Evolutionary conservation across 2,329 filamentous ascomycete species (phyloP).

Genomic region (Sporothrix globosa): DNA sequence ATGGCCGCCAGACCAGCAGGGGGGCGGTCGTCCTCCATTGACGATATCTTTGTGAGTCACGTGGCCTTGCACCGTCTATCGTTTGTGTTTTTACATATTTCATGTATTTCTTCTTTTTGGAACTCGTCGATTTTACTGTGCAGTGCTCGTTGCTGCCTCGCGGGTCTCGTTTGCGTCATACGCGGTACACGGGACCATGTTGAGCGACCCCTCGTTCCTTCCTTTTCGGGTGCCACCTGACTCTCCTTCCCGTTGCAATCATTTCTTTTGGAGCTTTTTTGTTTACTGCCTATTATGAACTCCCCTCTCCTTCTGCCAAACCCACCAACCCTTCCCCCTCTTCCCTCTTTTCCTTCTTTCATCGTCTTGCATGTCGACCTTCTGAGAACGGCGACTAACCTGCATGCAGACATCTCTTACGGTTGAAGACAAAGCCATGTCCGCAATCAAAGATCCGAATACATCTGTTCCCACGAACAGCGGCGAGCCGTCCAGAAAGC

Average conservation of each 20-base stretch:
- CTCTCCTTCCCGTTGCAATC: constrained; percentile 23
- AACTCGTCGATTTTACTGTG: neutral
- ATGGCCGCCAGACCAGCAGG: constrained; percentile 11
- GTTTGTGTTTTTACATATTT: neutral
- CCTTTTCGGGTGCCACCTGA: constrained; percentile 1
- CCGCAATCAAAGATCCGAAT: constrained; percentile 19
- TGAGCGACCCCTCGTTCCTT: constrained; percentile 26
- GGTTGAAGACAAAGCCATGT: constrained; percentile 59
- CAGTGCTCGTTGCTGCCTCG: neutral
- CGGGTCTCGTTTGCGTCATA: constrained; percentile 28
- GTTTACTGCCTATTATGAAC: constrained; percentile 41
- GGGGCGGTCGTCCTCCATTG: constrained; percentile 26
- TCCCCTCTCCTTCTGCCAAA: constrained; percentile 34
- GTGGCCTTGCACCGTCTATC: neutral
- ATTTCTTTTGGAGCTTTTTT: neutral
- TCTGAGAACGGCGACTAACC: constrained; percentile 21
- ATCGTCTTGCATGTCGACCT: constrained; percentile 5
- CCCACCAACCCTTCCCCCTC: too few species aligned
- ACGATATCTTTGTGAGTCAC: constrained; percentile 32
- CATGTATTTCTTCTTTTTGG: neutral
- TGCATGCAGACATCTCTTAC: constrained; percentile 65
- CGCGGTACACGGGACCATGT: neutral
- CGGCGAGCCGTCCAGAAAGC: constrained; percentile 32
- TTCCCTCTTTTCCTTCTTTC: constrained; percentile 30
- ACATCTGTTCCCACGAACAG: constrained; percentile 30